Evolutionary conservation across 163 green algal species (phyloP), one percentile per base, ranked within the genome.

Genomic region (Chlorella variabilis): DNA sequence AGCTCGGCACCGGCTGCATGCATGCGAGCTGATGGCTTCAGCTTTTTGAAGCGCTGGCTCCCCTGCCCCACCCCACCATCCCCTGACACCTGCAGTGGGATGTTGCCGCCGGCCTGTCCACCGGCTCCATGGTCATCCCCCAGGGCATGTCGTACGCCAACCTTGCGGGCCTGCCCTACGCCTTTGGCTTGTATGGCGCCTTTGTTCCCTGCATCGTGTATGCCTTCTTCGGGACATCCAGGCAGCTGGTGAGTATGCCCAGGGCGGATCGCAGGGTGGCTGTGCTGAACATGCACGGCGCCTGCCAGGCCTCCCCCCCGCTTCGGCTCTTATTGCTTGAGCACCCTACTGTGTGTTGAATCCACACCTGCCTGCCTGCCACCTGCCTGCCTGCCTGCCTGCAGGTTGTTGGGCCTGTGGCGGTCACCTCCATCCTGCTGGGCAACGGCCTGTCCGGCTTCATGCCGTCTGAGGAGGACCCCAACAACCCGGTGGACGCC

Each of bases 171-270:
- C 74, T 93, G 68, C 88, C 86, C 18, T 48, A 80, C 20, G 81
- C 69, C 11, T 89, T 83, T 70, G 85, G 85, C 34, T 76, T 89
- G 39, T 95, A 95, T 68, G 74, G 90, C 23, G 93, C 91, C 7
- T 96, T 97, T 82, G 70, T 95, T 3, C 94, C 93, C 3, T 81
- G 90, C 36, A 66, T 96, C 4, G 86, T 92, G 15, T 98, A 98
- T 78, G 80, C 87, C 0, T 33, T 96, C 3, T 81, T 98, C 33
- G 94, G 92, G 4, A 90, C 71, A 63, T 92, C 76, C 13, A 88
- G 85, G 9, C 92, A 98, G 87, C 85, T 98, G 77, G 90, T 79
- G 71, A 4, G 71, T 38, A 21, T 27, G 20, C 45, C 15, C 45
- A n/a, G n/a, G n/a, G n/a, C n/a, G n/a, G n/a, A n/a, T n/a, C n/a